Conservation (phyloP, 441 rosid species). For the Cnidoscolus chayamansa region DNA sequence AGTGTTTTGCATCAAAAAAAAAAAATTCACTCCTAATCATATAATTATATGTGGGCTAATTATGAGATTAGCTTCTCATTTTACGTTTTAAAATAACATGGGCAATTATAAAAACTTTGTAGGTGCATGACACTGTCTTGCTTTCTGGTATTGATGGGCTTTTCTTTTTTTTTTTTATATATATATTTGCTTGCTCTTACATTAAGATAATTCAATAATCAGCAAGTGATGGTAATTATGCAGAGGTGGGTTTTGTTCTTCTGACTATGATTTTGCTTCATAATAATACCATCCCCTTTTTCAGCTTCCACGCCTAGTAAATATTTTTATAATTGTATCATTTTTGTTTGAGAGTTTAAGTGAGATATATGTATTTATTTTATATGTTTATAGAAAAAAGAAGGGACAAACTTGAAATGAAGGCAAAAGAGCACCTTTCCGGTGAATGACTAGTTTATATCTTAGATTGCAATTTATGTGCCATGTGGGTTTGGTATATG, state of each 20-base stretch:
- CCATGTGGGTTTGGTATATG: slow-evolving; percentile 21
- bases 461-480: slow-evolving; percentile 41
- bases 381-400: too few species aligned
- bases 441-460: slow-evolving; percentile 1
- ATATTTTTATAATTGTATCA: not conserved
- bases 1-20: too few species aligned
- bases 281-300: not conserved
- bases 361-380: too few species aligned
- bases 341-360: too few species aligned
- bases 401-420: slow-evolving; percentile 29
- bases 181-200: not conserved
- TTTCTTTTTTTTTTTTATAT: not conserved
- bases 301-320: not conserved
- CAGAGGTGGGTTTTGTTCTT: not conserved
- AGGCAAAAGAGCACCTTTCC: slow-evolving; percentile 34
- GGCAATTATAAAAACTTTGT: not conserved
- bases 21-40: too few species aligned
- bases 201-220: not conserved
- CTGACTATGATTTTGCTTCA: slow-evolving; percentile 1
- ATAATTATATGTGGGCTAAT: too few species aligned
- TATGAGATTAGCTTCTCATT: not conserved
- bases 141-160: not conserved
- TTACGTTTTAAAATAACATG: not conserved
- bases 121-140: not conserved
- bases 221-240: slow-evolving; percentile 9